Percentiles rank a stretch among this genome's conserved stretches.
phyloP scores from a whole-genome alignment of 139 green algal genomes.

The Coelastrella sp. region DNA sequence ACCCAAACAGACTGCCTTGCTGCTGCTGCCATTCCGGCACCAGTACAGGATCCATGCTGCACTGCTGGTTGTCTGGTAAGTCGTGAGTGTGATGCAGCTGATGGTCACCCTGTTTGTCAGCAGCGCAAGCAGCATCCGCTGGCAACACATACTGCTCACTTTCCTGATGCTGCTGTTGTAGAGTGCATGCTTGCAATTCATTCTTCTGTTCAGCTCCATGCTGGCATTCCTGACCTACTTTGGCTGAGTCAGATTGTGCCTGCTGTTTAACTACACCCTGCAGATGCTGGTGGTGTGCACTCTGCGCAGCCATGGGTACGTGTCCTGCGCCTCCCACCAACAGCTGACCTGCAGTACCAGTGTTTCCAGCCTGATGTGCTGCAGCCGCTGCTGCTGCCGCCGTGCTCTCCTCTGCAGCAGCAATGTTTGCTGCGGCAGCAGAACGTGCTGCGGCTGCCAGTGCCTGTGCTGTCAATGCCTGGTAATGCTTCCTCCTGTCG shows the following conservation, averaged over 20 bases:
- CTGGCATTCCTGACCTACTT: too few species aligned
- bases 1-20: slow-evolving; percentile 33
- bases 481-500: slow-evolving; percentile 41
- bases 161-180: too few species aligned
- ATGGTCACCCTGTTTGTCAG: too few species aligned
- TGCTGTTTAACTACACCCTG: neutral
- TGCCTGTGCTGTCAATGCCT: slow-evolving; percentile 29
- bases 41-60: neutral
- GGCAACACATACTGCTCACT: too few species aligned
- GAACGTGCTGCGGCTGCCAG: slow-evolving; percentile 35
- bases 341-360: neutral
- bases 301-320: neutral
- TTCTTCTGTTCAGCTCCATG: too few species aligned
- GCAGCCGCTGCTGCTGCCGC: slow-evolving; percentile 17
- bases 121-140: too few species aligned
- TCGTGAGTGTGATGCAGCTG: neutral
- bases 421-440: neutral
- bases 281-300: neutral
- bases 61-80: neutral
- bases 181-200: too few species aligned
- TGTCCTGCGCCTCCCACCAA: neutral
- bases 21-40: slow-evolving; percentile 46
- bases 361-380: neutral
- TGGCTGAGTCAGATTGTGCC: too few species aligned
- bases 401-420: neutral